phyloP scores from a whole-genome alignment of 83 land plant genomes.

The Thuja plicata region DNA sequence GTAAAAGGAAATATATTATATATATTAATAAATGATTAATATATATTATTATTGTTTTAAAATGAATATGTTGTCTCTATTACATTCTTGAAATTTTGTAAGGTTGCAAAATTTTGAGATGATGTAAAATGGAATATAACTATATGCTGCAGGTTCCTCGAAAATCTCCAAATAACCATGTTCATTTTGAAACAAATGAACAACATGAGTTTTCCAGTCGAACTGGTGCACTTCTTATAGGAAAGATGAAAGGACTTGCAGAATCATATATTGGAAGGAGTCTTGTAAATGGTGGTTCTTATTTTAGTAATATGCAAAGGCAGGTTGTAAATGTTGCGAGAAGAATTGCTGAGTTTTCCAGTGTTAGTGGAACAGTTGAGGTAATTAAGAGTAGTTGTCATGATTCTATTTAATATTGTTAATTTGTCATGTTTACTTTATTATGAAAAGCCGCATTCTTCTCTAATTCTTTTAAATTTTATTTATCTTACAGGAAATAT shows the following conservation, averaged over 20 bases:
- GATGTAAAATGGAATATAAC: no score
- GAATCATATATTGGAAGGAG: no score
- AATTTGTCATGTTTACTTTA: background rate
- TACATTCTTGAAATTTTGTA: background rate
- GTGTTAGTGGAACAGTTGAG: constrained; percentile 52
- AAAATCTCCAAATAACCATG: constrained; percentile 10
- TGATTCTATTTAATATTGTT: background rate
- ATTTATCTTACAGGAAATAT: constrained; percentile 32
- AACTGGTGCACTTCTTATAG: constrained; percentile 10
- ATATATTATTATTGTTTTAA: no score
- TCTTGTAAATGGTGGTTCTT: no score
- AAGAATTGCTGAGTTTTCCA: constrained; percentile 40
- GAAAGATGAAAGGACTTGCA: constrained; percentile 33
- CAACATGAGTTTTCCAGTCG: constrained; percentile 11
- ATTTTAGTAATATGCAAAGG: constrained; percentile 45
- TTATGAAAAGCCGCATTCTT: background rate
- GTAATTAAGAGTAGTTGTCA: background rate
- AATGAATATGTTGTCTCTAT: no score
- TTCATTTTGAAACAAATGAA: background rate
- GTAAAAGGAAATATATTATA: no score
- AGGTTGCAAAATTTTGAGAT: background rate
- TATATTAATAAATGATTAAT: no score
- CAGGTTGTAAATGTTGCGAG: constrained; percentile 47
- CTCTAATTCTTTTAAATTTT: background rate
- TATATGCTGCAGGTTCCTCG: background rate